A percentile compares a stretch with the other conserved stretches of the same genome.
These are phyloP conservation scores for Colletotrichum falcatum DNA, from an alignment of 2,329 filamentous ascomycete species.

Conservation along the genomic window DNA sequence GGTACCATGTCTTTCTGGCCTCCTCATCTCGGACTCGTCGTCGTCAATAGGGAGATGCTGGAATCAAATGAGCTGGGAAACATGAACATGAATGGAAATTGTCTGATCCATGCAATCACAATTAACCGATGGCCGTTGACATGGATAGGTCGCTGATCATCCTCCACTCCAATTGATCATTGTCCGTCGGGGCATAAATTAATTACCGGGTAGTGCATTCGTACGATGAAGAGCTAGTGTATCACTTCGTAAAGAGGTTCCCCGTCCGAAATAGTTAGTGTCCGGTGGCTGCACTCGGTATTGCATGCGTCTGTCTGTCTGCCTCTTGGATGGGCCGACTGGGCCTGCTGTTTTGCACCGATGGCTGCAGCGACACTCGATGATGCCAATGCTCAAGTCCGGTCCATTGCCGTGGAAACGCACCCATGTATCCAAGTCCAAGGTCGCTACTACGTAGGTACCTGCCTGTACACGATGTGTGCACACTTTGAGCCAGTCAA, in stretches of 20 bases:
- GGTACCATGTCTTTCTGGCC: too few relatives aligned
- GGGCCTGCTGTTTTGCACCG: constrained; percentile 6
- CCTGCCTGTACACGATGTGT: too few relatives aligned
- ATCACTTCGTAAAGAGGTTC: too few relatives aligned
- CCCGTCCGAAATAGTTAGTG: too few relatives aligned
- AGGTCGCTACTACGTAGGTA: too few relatives aligned
- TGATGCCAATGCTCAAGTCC: neutral
- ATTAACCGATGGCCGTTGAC: constrained; percentile 6
- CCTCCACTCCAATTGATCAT: neutral
- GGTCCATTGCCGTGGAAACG: constrained; percentile 25
- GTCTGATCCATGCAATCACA: constrained; percentile 14
- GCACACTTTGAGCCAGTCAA: neutral
- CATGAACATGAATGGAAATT: neutral
- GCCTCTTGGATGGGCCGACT: neutral
- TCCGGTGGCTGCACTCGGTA: too few relatives aligned
- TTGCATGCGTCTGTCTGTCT: neutral
- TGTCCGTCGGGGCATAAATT: neutral
- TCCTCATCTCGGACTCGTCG: neutral
- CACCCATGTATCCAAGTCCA: too few relatives aligned
- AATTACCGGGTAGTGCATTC: too few relatives aligned
- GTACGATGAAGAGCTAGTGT: too few relatives aligned
- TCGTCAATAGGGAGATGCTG: neutral
- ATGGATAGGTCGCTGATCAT: neutral
- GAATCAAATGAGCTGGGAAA: neutral
- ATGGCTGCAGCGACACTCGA: constrained; percentile 14